Base-by-base conservation (phyloP, 192 early-diverging fungal species). In the Podila verticillata region DNA sequence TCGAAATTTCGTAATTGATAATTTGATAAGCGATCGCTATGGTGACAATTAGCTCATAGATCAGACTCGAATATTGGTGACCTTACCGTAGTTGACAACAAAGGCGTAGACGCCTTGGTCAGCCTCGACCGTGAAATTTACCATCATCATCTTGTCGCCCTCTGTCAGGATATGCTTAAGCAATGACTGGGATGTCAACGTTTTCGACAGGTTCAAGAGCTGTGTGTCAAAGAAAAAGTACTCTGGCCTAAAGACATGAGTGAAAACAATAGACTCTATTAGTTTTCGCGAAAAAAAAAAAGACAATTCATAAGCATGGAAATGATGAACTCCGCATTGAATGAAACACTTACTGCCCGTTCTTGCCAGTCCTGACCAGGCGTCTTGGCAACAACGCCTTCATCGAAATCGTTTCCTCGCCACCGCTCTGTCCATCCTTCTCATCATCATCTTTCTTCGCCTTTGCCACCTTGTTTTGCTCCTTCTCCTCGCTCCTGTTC, bases 101-200 rank as follows among this genome's bases (percentile, higher is more conserved):
- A 96, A 85, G 1, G 95, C 95, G 84, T 95, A 96, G 7, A 91
- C 86, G 9, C 95, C 95, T 84, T 94, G 93, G 66, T 89, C 89
- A 1, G 51, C 66, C 4, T 80, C 72, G 2, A 71, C 69, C 8
- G 90, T 89, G 35, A 92, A 83, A 31, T 70, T 80, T 19, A 94
- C 74, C 75, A 97, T 87, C n/a, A 96, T 70, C 85, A 99, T 93
- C 74, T 95, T 96, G 82, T 99, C 98, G n/a, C 96, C 98, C 82
- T 97, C 95, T 5, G 98, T 98, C 32, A 99, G 74, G 13, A 97
- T 58, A 73, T 98, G 94, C 75, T 99, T 99, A n/a, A 98, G 83
- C 19, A 96, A 61, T 0, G 96, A 95, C 80, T 98, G 96, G 4
- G 90, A 89, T 2, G 93, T 92, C 74, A 98, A 92, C 5, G 90